Base-by-base conservation (phyloP, 1,284 basidiomycete species). In the Rhodotorula sp. region DNA sequence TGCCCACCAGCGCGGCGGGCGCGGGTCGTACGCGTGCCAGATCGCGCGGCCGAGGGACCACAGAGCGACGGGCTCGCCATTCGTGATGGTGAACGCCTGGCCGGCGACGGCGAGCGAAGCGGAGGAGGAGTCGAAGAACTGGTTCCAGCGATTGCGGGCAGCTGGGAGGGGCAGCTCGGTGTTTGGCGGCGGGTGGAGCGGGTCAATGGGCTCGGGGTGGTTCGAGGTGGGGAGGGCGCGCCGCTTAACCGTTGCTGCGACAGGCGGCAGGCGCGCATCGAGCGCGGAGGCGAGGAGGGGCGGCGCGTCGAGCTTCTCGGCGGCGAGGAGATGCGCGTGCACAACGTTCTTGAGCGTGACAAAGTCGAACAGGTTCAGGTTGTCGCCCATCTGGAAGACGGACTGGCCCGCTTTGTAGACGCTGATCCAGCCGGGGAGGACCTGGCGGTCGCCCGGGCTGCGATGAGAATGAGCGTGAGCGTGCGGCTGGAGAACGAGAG, bases 271-370 rank as follows among this genome's bases (percentile, higher is more conserved):
- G 17, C 89, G 86, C 61, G 83, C 84, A 61, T 85, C 83, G 64
- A 91, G 86, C 80, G 59, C 81, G 74, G 70, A 65, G 44, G 80
- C 76, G 21, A 81, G 79, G 66, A 84, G 80, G 1, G 70, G 66
- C 5, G 68, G 72, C 1, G 83, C 81, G 66, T 84, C 84, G 51
- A 96, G 88, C 78, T 87, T 89, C 83, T 97, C 94, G 17, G 92
- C 91, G 3, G 96, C 97, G 60, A 99, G 88, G 19, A 99, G 83
- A 80, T 99, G 97, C 1, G 95, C 96, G 79, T 92, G 88, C 0
- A 94, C 95, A 71, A 97, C 90, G 81, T 99, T 99, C 72, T 88
- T 91, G 74, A 99, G 92, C 79, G 97, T 97, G 1, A 96, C 97
- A 88, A 92, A 97, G 83, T 99, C 97, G 78, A 94, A 96, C 22